Conservation (phyloP, 2,329 filamentous ascomycete genomes). For the Alternaria triticina region DNA sequence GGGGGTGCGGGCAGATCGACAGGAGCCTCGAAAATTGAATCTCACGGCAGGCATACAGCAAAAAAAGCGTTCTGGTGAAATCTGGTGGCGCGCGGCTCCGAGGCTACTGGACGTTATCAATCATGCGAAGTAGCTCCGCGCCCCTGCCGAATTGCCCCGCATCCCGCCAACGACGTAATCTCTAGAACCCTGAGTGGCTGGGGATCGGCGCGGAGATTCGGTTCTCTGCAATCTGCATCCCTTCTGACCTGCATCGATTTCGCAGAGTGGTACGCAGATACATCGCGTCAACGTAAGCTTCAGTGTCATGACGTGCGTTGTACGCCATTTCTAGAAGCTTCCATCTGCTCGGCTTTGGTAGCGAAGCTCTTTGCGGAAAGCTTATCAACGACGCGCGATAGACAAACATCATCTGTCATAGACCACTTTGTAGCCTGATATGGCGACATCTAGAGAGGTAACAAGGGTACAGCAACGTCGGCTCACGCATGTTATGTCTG, state of each 20-base stretch:
- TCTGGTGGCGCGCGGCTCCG: constrained; percentile 6
- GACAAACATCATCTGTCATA: neutral
- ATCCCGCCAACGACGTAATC: constrained; percentile 23
- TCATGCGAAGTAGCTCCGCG: neutral
- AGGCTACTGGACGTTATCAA: constrained; percentile 12
- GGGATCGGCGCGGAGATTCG: neutral
- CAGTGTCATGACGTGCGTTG: neutral
- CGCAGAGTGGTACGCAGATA: neutral
- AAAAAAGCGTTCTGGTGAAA: neutral
- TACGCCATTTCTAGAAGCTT: neutral
- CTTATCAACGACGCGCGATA: neutral
- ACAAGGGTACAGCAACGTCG: neutral
- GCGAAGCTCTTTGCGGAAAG: neutral
- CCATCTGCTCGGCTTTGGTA: neutral
- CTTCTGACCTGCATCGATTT: constrained; percentile 10
- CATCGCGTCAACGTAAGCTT: neutral
- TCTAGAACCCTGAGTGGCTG: constrained; percentile 8
- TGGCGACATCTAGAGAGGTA: neutral
- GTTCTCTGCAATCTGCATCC: neutral
- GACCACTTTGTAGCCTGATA: neutral
- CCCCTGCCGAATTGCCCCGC: constrained; percentile 10
- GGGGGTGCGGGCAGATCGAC: constrained; percentile 20
- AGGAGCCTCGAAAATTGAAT: constrained; percentile 37
- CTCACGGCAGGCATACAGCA: constrained; percentile 38
- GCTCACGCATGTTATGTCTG: neutral